Evolutionary conservation across 2,329 filamentous ascomycete species (phyloP).

Genomic region (Diaporthe ampelina): DNA sequence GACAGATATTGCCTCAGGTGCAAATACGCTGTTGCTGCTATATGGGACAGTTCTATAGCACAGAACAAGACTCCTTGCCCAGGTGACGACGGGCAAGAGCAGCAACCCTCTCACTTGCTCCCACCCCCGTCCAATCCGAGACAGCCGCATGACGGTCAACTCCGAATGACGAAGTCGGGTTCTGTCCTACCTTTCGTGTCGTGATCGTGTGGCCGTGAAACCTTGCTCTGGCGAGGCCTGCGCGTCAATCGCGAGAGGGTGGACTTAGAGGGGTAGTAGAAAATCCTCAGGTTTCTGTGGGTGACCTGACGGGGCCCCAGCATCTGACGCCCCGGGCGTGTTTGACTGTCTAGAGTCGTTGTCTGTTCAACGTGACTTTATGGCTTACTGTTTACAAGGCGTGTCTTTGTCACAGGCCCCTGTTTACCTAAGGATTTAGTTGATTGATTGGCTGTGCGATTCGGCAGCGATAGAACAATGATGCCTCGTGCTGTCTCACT

Average conservation of each 20-base stretch:
- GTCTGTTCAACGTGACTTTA: conserved; percentile 22
- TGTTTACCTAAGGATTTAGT: no score
- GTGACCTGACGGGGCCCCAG: background rate
- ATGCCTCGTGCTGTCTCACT: background rate
- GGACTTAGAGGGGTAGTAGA: background rate
- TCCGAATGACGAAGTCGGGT: background rate
- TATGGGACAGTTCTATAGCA: conserved; percentile 3
- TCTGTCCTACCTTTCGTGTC: conserved; percentile 4
- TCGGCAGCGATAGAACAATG: background rate
- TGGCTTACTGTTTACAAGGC: background rate
- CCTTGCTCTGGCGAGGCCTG: conserved; percentile 6
- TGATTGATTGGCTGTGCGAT: background rate
- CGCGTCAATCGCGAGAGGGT: conserved; percentile 9
- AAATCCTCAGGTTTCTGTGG: background rate
- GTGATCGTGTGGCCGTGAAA: conserved; percentile 21
- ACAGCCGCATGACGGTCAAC: conserved; percentile 24
- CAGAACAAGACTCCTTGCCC: background rate
- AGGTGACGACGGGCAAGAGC: background rate
- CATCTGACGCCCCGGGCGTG: background rate
- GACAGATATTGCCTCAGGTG: conserved; percentile 23
- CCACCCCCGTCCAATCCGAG: background rate
- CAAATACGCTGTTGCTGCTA: conserved; percentile 6
- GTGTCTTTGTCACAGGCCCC: background rate
- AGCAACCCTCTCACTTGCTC: conserved; percentile 1
- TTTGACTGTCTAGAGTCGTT: background rate